Conservation (phyloP, 371 early-diverging fungal genomes). For the Fennellomyces sp. region DNA sequence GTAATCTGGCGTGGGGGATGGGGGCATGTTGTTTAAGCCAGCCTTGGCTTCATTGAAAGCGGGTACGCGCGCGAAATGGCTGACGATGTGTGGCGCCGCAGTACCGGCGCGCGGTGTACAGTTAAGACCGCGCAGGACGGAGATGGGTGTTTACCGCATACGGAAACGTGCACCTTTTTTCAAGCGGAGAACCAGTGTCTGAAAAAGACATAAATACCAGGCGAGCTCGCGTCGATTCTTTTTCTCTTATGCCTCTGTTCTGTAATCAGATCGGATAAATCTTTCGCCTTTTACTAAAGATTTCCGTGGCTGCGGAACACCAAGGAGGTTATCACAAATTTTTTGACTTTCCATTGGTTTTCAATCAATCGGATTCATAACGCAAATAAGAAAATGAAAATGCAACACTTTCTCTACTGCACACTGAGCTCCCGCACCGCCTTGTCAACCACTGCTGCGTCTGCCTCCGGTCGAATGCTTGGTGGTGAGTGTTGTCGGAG, state of each 20-base stretch:
- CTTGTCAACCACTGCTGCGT: background rate
- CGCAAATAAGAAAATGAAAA: conserved; percentile 12
- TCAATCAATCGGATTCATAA: background rate
- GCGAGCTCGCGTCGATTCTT: too few species aligned
- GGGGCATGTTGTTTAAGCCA: too few species aligned
- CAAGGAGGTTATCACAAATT: conserved; percentile 48
- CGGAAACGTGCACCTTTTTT: too few species aligned
- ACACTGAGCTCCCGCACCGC: background rate
- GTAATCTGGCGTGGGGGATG: too few species aligned
- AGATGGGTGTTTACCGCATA: too few species aligned
- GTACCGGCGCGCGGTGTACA: too few species aligned
- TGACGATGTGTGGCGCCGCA: too few species aligned
- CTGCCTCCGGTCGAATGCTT: conserved; percentile 34
- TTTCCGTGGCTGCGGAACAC: conserved; percentile 55
- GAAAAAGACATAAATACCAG: too few species aligned
- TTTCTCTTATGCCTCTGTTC: conserved; percentile 43
- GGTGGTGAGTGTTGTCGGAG: conserved; percentile 81
- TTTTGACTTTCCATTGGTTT: conserved; percentile 22
- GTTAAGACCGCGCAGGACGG: too few species aligned
- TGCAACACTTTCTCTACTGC: background rate
- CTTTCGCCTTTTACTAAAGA: conserved; percentile 63
- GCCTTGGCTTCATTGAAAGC: too few species aligned
- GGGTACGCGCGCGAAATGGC: too few species aligned
- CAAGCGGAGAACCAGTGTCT: too few species aligned
- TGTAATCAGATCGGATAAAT: conserved; percentile 56